phyloP scores from a whole-genome alignment of 768 basidiomycete genomes.

The Tylopilus subfusipes region DNA sequence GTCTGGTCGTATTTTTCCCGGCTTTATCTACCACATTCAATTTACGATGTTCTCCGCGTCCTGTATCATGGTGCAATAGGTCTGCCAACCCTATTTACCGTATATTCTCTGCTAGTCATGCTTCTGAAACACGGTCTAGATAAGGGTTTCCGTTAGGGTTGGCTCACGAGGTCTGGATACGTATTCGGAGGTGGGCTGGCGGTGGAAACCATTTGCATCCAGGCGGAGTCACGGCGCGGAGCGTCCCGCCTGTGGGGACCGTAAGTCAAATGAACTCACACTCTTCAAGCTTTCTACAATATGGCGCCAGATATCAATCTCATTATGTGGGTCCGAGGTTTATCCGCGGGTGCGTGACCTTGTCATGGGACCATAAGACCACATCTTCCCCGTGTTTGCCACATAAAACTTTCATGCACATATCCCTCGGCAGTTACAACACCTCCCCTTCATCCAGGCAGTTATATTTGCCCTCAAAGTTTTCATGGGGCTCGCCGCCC shows the following conservation, averaged over 20 bases:
- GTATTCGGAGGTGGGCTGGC: neutral
- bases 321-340: neutral
- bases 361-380: neutral
- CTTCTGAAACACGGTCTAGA: neutral
- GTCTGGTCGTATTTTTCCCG: neutral
- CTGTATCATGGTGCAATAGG: neutral
- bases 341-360: neutral
- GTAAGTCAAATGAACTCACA: neutral
- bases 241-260: neutral
- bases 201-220: neutral
- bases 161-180: neutral
- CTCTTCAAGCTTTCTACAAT: neutral
- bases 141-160: neutral
- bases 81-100: neutral
- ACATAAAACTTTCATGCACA: neutral
- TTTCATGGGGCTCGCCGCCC: neutral
- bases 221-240: neutral
- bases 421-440: neutral
- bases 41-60: neutral
- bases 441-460: neutral
- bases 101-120: neutral
- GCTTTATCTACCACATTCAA: neutral
- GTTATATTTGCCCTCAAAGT: constrained; percentile 13
- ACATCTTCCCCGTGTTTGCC: neutral
- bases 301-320: neutral